Evolutionary conservation across 106 monocot species (phyloP).

Genomic region (Acanthochlamys bracteata): DNA sequence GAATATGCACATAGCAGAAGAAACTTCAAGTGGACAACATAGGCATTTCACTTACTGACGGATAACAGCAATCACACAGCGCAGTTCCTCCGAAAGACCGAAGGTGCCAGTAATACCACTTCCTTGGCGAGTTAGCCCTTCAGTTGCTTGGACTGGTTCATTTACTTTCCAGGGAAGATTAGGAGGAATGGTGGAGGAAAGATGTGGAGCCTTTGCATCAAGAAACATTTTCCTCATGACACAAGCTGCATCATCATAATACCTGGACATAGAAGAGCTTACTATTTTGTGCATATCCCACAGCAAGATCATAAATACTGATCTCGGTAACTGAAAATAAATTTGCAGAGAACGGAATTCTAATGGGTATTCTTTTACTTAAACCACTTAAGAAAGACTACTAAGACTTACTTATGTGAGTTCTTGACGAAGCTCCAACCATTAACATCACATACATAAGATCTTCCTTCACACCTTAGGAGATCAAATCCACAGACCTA

Average conservation of each 20-base stretch:
- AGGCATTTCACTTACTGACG: constrained; percentile 67
- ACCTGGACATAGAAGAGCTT: constrained; percentile 33
- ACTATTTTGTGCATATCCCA: background rate
- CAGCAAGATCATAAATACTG: background rate
- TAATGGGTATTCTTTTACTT: background rate
- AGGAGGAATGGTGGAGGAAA: constrained; percentile 86
- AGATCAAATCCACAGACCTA: constrained; percentile 99
- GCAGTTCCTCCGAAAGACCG: constrained; percentile 94
- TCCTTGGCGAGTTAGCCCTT: constrained; percentile 81
- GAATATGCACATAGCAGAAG: background rate
- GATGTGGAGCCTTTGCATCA: constrained; percentile 99
- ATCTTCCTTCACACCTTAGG: constrained; percentile 84
- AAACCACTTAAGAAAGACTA: background rate
- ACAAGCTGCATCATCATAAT: constrained; percentile 98
- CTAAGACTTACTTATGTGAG: constrained; percentile 77
- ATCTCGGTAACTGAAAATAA: background rate
- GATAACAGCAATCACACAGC: constrained; percentile 93
- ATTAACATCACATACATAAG: constrained; percentile 99
- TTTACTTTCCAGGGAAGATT: constrained; percentile 92
- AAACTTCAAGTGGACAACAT: background rate
- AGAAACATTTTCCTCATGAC: constrained; percentile 94
- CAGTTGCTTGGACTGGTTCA: constrained; percentile 62
- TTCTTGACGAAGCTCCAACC: constrained; percentile 99
- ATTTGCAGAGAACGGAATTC: background rate
- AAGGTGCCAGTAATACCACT: constrained; percentile 90